These are phyloP conservation scores for Aureobasidium sp. DNA, from an alignment of 2,329 filamentous ascomycete genomes.

Conservation along the genomic window DNA sequence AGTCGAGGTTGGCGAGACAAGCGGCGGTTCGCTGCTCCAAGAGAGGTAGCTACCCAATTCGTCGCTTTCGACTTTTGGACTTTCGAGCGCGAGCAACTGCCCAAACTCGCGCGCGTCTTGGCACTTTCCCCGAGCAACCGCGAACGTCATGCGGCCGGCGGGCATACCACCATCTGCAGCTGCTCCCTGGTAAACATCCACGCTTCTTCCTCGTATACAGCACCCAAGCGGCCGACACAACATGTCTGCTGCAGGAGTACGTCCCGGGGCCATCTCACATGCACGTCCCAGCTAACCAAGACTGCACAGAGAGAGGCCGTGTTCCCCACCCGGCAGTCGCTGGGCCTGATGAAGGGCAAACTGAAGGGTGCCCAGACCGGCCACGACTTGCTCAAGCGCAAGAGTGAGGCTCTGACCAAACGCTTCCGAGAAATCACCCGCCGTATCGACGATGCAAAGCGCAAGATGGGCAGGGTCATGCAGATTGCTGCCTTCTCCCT, in stretches of 20 bases:
- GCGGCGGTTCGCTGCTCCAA: not conserved
- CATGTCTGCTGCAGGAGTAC: constrained; percentile 36
- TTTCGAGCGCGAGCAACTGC: not conserved
- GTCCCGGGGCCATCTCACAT: constrained; percentile 11
- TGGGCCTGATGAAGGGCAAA: constrained; percentile 96
- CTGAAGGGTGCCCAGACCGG: constrained; percentile 72
- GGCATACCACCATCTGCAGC: not conserved
- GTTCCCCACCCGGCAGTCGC: constrained; percentile 93
- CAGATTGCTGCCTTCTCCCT: constrained; percentile 97
- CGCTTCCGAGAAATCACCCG: constrained; percentile 72
- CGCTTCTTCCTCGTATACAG: not conserved
- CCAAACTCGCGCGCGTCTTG: constrained; percentile 7
- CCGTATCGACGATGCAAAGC: constrained; percentile 96
- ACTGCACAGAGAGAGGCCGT: constrained; percentile 74
- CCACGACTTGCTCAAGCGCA: constrained; percentile 90
- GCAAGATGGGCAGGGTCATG: constrained; percentile 99
- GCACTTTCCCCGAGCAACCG: constrained; percentile 6
- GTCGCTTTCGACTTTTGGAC: not conserved
- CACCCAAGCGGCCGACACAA: constrained; percentile 3
- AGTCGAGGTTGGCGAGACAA: not conserved
- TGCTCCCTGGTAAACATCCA: not conserved
- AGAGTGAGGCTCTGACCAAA: constrained; percentile 96
- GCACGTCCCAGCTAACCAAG: not conserved
- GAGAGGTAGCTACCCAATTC: not conserved
- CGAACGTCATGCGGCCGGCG: not conserved